These are phyloP conservation scores for Hanseniaspora nectarophila DNA, from an alignment of 805 yeast species.

Conservation along the genomic window DNA sequence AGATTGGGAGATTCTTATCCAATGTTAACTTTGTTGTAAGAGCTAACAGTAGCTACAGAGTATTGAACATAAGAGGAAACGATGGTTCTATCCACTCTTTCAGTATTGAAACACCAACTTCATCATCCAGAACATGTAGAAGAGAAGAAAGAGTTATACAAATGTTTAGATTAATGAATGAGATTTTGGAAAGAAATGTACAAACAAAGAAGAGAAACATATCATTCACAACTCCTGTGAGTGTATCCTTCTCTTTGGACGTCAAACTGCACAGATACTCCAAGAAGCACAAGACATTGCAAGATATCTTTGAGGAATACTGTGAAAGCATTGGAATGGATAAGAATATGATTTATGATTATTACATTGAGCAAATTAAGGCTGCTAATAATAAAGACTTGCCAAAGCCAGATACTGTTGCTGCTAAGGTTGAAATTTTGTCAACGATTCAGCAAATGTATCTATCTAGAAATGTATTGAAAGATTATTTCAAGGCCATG, in stretches of 20 bases:
- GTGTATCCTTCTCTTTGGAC: constrained; percentile 89
- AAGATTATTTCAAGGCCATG: constrained; percentile 57
- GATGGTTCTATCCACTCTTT: constrained; percentile 87
- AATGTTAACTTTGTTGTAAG: constrained; percentile 81
- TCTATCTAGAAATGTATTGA: constrained; percentile 75
- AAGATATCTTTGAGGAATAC: constrained; percentile 74
- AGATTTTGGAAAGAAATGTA: constrained; percentile 63
- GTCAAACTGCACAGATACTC: constrained; percentile 82
- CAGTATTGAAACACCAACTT: constrained; percentile 94
- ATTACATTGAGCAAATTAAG: constrained; percentile 69
- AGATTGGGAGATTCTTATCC: constrained; percentile 86
- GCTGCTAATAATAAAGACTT: constrained; percentile 88
- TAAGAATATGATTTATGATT: constrained; percentile 82
- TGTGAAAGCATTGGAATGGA: constrained; percentile 62
- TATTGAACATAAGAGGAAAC: constrained; percentile 80
- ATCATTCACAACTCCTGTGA: constrained; percentile 76
- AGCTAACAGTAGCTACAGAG: constrained; percentile 76
- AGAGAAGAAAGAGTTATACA: constrained; percentile 93
- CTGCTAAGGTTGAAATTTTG: constrained; percentile 81
- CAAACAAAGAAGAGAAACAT: constrained; percentile 80
- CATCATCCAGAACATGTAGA: constrained; percentile 94
- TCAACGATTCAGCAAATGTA: constrained; percentile 77
- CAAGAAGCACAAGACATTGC: constrained; percentile 59
- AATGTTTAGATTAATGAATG: constrained; percentile 77
- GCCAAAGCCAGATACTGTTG: constrained; percentile 83